Evolutionary conservation across 208 protist species (phyloP).

Genomic region (Leishmania lainsoni): DNA sequence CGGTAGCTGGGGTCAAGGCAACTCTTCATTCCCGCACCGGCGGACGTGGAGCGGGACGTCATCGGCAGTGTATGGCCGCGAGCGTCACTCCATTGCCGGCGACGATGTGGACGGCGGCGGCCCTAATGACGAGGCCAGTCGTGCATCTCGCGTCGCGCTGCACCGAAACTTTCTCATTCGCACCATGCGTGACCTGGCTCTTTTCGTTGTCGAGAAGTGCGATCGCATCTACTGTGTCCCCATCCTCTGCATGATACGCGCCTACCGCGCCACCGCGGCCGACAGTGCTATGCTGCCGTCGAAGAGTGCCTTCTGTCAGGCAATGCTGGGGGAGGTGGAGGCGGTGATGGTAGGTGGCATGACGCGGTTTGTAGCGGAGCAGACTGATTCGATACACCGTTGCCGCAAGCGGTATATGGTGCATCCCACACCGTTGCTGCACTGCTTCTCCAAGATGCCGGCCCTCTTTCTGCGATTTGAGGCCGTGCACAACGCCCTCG

Average conservation of each 20-base stretch:
- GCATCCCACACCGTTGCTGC: conserved; percentile 73
- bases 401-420: conserved; percentile 70
- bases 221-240: conserved; percentile 84
- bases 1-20: conserved; percentile 3
- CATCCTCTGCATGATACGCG: conserved; percentile 75
- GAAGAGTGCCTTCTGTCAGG: conserved; percentile 72
- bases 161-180: conserved; percentile 53
- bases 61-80: conserved; percentile 13
- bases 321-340: conserved; percentile 65
- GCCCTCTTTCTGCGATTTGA: conserved; percentile 76
- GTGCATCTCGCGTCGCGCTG: conserved; percentile 14
- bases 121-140: conserved; percentile 11
- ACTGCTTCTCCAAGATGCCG: conserved; percentile 83
- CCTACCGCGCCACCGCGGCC: conserved; percentile 40
- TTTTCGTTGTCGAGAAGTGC: conserved; percentile 74
- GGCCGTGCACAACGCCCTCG: conserved; percentile 69
- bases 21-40: conserved; percentile 22
- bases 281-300: conserved; percentile 36
- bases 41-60: conserved; percentile 28
- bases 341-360: conserved; percentile 54
- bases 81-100: conserved; percentile 18
- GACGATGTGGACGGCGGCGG: conserved; percentile 25
- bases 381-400: conserved; percentile 80
- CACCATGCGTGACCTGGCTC: conserved; percentile 49
- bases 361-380: conserved; percentile 79